These are phyloP conservation scores for Diplodia seriata DNA, from an alignment of 2,329 filamentous ascomycete species.

Conservation along the genomic window DNA sequence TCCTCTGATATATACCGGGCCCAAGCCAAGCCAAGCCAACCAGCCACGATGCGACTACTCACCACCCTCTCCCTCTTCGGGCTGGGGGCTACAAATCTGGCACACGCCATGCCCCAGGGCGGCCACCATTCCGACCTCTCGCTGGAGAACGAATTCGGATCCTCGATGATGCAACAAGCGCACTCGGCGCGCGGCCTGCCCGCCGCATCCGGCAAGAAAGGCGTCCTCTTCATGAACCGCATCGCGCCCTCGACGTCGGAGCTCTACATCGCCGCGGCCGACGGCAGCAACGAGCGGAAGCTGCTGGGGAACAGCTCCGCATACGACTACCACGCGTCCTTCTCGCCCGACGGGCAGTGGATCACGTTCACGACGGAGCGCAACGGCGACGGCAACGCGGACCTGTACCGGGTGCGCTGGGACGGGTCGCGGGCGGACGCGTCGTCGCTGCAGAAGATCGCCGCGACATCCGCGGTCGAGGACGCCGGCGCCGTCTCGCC, in stretches of 20 bases:
- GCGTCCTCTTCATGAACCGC: conserved; percentile 46
- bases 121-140: background rate
- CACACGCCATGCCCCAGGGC: conserved; percentile 3
- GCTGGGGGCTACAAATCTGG: background rate
- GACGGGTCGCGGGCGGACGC: conserved; percentile 39
- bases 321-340: conserved; percentile 52
- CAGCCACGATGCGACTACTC: conserved; percentile 4
- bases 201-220: conserved; percentile 34
- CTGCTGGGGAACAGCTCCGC: conserved; percentile 40
- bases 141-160: conserved; percentile 4
- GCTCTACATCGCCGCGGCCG: conserved; percentile 46
- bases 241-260: conserved; percentile 44
- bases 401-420: conserved; percentile 49
- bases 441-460: conserved; percentile 42
- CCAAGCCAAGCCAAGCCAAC: too few relatives aligned
- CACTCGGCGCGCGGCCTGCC: conserved; percentile 33
- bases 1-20: too few relatives aligned
- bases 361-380: conserved; percentile 53
- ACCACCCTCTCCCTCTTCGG: conserved; percentile 4
- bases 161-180: conserved; percentile 3
- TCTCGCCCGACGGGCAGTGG: conserved; percentile 51
- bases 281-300: conserved; percentile 49
- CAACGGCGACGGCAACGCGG: conserved; percentile 50
- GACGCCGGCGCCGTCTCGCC: too few relatives aligned
- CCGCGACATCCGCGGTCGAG: conserved; percentile 47